phyloP scores from a whole-genome alignment of 176 grass and related monocot genomes.

The Zoysia pacifica region DNA sequence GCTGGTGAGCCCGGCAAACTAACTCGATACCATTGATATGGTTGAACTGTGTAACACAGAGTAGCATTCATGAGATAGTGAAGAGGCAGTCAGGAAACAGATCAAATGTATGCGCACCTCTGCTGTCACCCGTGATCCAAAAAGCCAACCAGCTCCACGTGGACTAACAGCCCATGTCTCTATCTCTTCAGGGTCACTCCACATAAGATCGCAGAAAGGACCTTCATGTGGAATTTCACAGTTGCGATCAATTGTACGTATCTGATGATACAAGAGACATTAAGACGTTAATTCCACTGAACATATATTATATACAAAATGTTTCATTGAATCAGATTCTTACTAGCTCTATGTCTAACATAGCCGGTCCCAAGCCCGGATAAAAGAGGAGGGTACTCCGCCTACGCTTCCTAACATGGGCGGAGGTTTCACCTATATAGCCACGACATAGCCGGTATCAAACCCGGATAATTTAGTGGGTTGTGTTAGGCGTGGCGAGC shows the following conservation, averaged over 20 bases:
- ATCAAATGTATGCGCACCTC: constrained; percentile 55
- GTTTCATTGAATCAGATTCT: neutral
- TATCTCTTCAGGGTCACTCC: constrained; percentile 99
- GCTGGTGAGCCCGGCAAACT: constrained; percentile 94
- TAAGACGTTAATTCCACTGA: constrained; percentile 12
- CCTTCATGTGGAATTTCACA: constrained; percentile 99
- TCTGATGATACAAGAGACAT: constrained; percentile 46
- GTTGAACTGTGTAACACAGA: constrained; percentile 73
- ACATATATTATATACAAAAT: neutral
- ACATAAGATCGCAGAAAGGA: constrained; percentile 98
- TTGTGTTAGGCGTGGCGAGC: too few species aligned
- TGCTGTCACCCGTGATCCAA: constrained; percentile 90
- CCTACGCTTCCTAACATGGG: too few species aligned
- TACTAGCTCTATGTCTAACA: too few species aligned
- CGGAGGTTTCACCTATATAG: too few species aligned
- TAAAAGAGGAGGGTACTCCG: too few species aligned
- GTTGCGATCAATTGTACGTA: constrained; percentile 91
- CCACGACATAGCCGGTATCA: too few species aligned
- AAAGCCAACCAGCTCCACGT: constrained; percentile 96
- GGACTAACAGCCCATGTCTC: constrained; percentile 98
- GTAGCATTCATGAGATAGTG: neutral
- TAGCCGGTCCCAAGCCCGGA: too few species aligned
- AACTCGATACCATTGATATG: constrained; percentile 91
- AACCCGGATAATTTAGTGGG: too few species aligned
- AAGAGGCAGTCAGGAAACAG: neutral